Evolutionary conservation across 108 stramenopile species (phyloP).

Genomic region (Nitzschia inconspicua): DNA sequence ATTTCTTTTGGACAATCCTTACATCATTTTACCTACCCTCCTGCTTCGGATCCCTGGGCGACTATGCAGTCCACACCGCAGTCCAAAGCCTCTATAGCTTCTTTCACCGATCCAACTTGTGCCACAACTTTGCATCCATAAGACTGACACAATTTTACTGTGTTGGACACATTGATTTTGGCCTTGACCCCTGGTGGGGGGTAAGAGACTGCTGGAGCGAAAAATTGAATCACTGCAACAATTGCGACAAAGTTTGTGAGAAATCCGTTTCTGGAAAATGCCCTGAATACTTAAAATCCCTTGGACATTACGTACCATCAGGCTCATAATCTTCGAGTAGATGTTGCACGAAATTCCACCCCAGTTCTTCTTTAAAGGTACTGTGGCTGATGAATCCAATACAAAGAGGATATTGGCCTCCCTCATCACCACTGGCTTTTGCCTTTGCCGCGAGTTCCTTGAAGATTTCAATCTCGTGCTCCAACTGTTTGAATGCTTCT

Average conservation of each 20-base stretch:
- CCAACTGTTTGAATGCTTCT: conserved; percentile 18
- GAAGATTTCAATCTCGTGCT: conserved; percentile 53
- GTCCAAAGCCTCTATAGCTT: conserved; percentile 52
- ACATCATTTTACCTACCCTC: conserved; percentile 23
- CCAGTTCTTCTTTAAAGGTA: conserved; percentile 36
- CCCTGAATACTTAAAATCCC: too few species aligned
- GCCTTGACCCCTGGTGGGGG: not conserved
- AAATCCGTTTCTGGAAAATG: too few species aligned
- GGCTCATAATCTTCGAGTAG: conserved; percentile 51
- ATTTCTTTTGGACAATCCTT: not conserved
- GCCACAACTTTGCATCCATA: conserved; percentile 55
- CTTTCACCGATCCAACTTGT: conserved; percentile 61
- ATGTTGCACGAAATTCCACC: conserved; percentile 48
- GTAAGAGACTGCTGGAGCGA: conserved; percentile 56
- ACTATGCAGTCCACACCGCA: conserved; percentile 65
- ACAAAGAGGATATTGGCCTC: conserved; percentile 27
- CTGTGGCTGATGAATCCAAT: conserved; percentile 72
- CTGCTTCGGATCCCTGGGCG: conserved; percentile 77
- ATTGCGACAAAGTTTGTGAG: too few species aligned
- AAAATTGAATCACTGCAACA: conserved; percentile 70
- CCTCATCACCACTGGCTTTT: not conserved
- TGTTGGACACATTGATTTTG: conserved; percentile 7
- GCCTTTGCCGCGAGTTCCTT: not conserved
- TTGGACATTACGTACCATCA: conserved; percentile 38
- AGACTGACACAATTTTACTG: conserved; percentile 54